Evolutionary conservation across 2,329 filamentous ascomycete species (phyloP).

Genomic region (Aspergillus sp.): DNA sequence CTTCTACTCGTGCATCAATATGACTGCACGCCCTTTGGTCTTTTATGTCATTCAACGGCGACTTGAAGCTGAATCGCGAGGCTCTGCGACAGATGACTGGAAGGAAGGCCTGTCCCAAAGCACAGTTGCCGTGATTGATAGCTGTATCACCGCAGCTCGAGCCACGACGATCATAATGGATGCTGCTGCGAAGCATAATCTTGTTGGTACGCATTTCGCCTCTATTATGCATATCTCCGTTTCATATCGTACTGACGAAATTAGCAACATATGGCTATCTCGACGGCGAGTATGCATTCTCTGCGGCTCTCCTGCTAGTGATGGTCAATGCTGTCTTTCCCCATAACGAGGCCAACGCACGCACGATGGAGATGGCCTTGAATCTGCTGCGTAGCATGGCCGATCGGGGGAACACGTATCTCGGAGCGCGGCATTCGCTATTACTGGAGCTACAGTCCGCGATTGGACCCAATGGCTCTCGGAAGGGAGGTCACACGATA

Average conservation of each 20-base stretch:
- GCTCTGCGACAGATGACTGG: slow-evolving; percentile 44
- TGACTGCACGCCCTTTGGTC: slow-evolving; percentile 55
- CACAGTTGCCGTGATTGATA: slow-evolving; percentile 53
- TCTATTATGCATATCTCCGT: background rate
- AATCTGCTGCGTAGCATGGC: slow-evolving; percentile 52
- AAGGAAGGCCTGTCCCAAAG: slow-evolving; percentile 48
- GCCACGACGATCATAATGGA: slow-evolving; percentile 52
- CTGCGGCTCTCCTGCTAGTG: slow-evolving; percentile 53
- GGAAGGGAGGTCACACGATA: slow-evolving; percentile 1
- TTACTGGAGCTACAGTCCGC: slow-evolving; percentile 36
- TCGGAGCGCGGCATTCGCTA: slow-evolving; percentile 41
- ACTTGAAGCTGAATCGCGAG: slow-evolving; percentile 36
- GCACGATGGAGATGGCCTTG: slow-evolving; percentile 49
- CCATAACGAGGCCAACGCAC: slow-evolving; percentile 39
- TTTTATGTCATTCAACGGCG: slow-evolving; percentile 55
- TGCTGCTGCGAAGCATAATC: slow-evolving; percentile 48
- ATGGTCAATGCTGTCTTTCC: slow-evolving; percentile 57
- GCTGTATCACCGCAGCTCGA: slow-evolving; percentile 51
- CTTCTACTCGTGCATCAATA: slow-evolving; percentile 59
- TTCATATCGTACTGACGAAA: background rate
- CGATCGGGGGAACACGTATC: slow-evolving; percentile 53
- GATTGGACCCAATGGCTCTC: slow-evolving; percentile 22
- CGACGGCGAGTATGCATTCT: slow-evolving; percentile 58
- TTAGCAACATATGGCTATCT: slow-evolving; percentile 58
- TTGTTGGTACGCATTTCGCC: slow-evolving; percentile 44